Conservation (phyloP, 306 rosid species). For the Corylus heterophylla region DNA sequence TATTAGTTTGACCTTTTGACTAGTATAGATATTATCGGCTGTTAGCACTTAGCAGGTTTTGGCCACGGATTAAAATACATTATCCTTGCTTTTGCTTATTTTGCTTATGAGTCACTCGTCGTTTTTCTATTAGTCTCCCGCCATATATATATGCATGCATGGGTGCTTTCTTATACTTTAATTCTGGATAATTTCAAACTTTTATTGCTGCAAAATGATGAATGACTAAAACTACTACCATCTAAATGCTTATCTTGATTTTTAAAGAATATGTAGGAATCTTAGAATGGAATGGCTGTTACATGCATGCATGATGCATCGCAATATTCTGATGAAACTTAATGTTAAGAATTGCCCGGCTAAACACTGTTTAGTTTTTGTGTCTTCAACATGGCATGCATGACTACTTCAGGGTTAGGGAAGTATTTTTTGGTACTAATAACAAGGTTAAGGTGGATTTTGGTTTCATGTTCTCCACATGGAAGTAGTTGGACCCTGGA, state of each 20-base stretch:
- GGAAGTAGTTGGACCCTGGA: not conserved
- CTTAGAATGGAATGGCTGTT: not conserved
- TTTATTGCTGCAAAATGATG: not conserved
- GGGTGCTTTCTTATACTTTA: not conserved
- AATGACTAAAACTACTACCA: not conserved
- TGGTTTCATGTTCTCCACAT: not conserved
- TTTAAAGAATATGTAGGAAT: not conserved
- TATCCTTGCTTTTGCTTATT: not conserved
- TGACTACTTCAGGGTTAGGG: not conserved
- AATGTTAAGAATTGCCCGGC: not conserved
- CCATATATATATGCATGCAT: not conserved
- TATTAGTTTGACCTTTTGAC: not conserved
- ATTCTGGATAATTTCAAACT: not conserved
- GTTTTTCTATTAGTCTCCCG: not conserved
- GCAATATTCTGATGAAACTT: not conserved
- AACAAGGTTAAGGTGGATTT: not conserved
- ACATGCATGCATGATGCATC: not conserved
- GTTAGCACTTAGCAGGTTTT: not conserved
- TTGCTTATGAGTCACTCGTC: not conserved
- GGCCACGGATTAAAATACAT: not conserved
- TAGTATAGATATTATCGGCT: not conserved
- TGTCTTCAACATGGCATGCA: not conserved
- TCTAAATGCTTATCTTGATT: not conserved
- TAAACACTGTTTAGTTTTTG: no score
- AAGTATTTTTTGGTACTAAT: not conserved